Percentiles rank a stretch among this genome's conserved stretches.
phyloP scores from a whole-genome alignment of 73 alveolate species.

The Tetrahymena malaccensis region DNA sequence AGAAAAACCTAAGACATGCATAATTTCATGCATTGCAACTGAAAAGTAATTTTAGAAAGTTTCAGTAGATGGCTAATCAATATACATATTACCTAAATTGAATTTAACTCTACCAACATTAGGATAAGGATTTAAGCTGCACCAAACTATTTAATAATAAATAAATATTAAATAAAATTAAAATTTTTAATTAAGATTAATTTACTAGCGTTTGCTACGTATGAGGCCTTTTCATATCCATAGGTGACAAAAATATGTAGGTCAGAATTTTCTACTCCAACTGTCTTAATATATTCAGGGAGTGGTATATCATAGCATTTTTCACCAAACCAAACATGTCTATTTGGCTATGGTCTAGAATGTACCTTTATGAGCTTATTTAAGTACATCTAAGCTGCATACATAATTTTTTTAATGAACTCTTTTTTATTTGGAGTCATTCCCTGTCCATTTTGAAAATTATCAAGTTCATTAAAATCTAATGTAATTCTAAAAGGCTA shows the following conservation, averaged over 20 bases:
- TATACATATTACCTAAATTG: not conserved
- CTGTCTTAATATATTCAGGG: not conserved
- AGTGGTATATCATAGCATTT: not conserved
- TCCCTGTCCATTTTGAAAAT: not conserved
- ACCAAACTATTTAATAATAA: not conserved
- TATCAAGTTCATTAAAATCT: not conserved
- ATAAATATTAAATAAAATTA: not conserved
- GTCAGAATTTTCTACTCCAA: not conserved
- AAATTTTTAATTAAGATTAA: too few species aligned
- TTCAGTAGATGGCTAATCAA: not conserved
- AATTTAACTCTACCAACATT: not conserved
- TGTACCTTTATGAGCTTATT: not conserved
- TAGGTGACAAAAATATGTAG: not conserved
- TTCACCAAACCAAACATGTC: not conserved
- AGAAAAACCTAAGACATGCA: not conserved
- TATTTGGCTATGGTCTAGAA: not conserved
- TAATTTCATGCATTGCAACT: not conserved
- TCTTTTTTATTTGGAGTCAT: not conserved
- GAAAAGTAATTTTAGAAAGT: not conserved
- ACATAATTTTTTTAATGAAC: not conserved
- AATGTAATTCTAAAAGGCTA: not conserved
- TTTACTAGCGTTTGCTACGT: not conserved
- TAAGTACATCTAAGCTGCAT: not conserved
- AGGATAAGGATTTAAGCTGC: not conserved
- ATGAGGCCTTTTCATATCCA: not conserved